These are phyloP conservation scores for Nemania diffusa DNA, from an alignment of 2,329 filamentous ascomycete species.

Conservation along the genomic window DNA sequence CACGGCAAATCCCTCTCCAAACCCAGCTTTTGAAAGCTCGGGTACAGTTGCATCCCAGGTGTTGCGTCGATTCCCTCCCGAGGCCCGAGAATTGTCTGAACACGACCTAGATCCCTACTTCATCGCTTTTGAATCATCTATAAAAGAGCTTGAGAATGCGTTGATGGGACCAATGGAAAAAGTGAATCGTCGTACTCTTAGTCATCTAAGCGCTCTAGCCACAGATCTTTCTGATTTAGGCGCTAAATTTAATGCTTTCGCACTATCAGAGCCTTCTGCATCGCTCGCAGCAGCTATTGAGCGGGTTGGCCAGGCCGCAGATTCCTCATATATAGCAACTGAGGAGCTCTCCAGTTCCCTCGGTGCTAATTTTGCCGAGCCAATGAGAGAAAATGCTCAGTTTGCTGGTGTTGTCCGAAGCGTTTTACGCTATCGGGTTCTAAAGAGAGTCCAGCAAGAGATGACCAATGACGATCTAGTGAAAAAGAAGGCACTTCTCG, in stretches of 20 bases:
- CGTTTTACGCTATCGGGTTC: slow-evolving; percentile 87
- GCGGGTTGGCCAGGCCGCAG: slow-evolving; percentile 91
- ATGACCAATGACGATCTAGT: slow-evolving; percentile 94
- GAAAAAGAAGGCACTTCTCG: slow-evolving; percentile 84
- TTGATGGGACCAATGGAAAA: slow-evolving; percentile 96
- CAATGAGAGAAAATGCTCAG: slow-evolving; percentile 96
- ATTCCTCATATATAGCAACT: slow-evolving; percentile 95
- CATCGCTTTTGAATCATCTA: slow-evolving; percentile 89
- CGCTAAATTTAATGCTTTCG: slow-evolving; percentile 96
- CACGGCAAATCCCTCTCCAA: slow-evolving; percentile 52
- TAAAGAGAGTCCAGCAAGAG: slow-evolving; percentile 96
- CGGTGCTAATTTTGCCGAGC: slow-evolving; percentile 95
- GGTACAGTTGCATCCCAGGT: slow-evolving; percentile 62
- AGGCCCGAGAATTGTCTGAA: slow-evolving; percentile 80
- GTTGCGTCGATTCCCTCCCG: slow-evolving; percentile 84
- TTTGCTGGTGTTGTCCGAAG: slow-evolving; percentile 93
- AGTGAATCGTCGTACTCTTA: slow-evolving; percentile 89
- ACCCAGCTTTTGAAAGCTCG: slow-evolving; percentile 52
- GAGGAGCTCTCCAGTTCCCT: slow-evolving; percentile 88
- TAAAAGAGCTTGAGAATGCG: slow-evolving; percentile 88
- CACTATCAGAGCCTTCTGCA: slow-evolving; percentile 88
- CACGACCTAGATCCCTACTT: slow-evolving; percentile 97
- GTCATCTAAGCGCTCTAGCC: slow-evolving; percentile 83
- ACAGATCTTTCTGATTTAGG: slow-evolving; percentile 92
- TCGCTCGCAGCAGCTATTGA: slow-evolving; percentile 94